A percentile compares a stretch with the other conserved stretches of the same genome.
Evolutionary conservation across 805 yeast genomes (phyloP).

Genomic region (Metschnikowia dekortorum): DNA sequence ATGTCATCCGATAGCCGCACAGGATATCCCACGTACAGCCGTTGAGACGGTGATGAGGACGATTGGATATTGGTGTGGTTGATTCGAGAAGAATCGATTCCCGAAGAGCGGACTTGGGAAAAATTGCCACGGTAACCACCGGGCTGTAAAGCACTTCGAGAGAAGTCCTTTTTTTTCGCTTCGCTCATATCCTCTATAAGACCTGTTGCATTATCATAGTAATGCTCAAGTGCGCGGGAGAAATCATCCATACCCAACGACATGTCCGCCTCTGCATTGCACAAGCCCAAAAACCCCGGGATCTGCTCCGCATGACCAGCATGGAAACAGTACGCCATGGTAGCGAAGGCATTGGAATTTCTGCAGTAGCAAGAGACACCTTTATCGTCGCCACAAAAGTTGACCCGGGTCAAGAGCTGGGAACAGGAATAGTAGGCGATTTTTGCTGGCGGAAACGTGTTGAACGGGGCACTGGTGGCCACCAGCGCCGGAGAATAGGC

Average conservation of each 20-base stretch:
- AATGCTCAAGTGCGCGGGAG: slow-evolving; percentile 15
- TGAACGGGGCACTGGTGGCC: slow-evolving; percentile 28
- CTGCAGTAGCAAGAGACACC: slow-evolving; percentile 22
- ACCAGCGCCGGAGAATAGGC: slow-evolving; percentile 35
- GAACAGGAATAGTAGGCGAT: slow-evolving; percentile 31
- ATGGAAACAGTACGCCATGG: slow-evolving; percentile 33
- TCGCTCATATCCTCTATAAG: background rate
- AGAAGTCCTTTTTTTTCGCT: no score
- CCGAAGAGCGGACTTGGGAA: no score
- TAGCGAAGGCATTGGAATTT: slow-evolving; percentile 31
- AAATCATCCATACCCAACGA: slow-evolving; percentile 21
- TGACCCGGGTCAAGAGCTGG: slow-evolving; percentile 19
- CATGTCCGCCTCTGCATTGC: slow-evolving; percentile 19
- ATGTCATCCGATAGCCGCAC: slow-evolving; percentile 22
- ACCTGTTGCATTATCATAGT: slow-evolving; percentile 4
- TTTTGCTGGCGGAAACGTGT: slow-evolving; percentile 23
- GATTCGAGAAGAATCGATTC: no score
- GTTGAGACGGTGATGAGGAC: no score
- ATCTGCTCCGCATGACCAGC: slow-evolving; percentile 22
- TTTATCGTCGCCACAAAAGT: slow-evolving; percentile 17
- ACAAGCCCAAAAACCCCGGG: slow-evolving; percentile 22
- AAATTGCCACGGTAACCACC: no score
- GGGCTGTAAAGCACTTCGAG: no score
- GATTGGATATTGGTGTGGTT: no score
- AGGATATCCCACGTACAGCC: slow-evolving; percentile 14